Evolutionary conservation across 2,329 filamentous ascomycete genomes (phyloP).

Genomic region (Xylariaceae sp.): DNA sequence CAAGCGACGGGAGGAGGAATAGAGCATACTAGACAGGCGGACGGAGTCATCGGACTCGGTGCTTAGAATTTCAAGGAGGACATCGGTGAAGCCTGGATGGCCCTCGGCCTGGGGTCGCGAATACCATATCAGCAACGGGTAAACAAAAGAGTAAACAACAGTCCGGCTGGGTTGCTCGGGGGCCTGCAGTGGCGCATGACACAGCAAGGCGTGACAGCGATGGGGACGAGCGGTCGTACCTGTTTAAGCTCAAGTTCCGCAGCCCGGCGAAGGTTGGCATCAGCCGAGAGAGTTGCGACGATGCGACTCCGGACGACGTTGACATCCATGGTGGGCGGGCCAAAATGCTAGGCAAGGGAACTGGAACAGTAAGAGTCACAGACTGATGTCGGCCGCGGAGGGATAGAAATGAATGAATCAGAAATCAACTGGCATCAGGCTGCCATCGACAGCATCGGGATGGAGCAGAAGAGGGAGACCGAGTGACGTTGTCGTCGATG

Average conservation of each 20-base stretch:
- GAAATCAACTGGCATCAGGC: constrained; percentile 12
- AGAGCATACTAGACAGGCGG: constrained; percentile 74
- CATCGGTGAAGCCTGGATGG: constrained; percentile 82
- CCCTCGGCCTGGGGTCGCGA: constrained; percentile 67
- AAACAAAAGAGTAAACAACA: constrained; percentile 17
- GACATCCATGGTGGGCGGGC: constrained; percentile 59
- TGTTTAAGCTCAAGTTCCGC: constrained; percentile 78
- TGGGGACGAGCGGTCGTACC: constrained; percentile 42
- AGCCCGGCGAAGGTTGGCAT: constrained; percentile 68
- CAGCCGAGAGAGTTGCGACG: constrained; percentile 66
- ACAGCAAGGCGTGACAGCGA: constrained; percentile 13
- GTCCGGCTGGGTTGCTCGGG: neutral
- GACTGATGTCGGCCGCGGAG: constrained; percentile 4
- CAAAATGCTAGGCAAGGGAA: constrained; percentile 1
- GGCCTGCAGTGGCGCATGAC: constrained; percentile 20
- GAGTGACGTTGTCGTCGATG: constrained; percentile 6
- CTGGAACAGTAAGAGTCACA: neutral
- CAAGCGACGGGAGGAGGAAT: constrained; percentile 10
- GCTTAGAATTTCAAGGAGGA: constrained; percentile 84
- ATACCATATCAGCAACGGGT: constrained; percentile 20
- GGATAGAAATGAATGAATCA: constrained; percentile 9
- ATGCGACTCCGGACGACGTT: constrained; percentile 70
- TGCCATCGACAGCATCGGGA: constrained; percentile 15
- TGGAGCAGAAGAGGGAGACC: constrained; percentile 2
- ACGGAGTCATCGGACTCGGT: constrained; percentile 79